Conservation (phyloP, 768 basidiomycete species). For the Stropharia rugosoannulata region DNA sequence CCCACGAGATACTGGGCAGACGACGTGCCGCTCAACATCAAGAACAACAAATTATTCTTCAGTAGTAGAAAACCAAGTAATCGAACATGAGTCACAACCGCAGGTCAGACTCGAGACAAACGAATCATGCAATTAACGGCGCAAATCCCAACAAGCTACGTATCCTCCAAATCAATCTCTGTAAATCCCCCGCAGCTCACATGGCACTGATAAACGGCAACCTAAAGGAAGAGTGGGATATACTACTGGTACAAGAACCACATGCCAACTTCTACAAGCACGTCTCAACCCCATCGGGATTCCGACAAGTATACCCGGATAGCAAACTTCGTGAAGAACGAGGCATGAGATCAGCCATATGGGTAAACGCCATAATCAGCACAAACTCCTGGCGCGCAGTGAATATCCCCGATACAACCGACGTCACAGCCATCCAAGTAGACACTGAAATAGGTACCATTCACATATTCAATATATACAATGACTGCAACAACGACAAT, state of each 20-base stretch:
- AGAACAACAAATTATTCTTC: too few species aligned
- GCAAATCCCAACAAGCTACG: neutral
- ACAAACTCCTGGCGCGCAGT: constrained; percentile 17
- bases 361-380: constrained; percentile 12
- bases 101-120: too few species aligned
- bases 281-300: too few species aligned
- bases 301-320: too few species aligned
- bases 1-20: too few species aligned
- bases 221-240: neutral
- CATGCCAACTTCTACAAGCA: neutral
- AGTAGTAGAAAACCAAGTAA: too few species aligned
- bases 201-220: neutral
- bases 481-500: neutral
- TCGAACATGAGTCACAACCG: too few species aligned
- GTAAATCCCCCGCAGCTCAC: neutral
- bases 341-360: constrained; percentile 15
- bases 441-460: neutral
- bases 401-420: constrained; percentile 9
- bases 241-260: neutral
- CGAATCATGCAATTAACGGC: too few species aligned
- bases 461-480: constrained; percentile 21
- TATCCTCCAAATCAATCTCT: neutral
- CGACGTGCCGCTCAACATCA: too few species aligned
- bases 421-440: constrained; percentile 16
- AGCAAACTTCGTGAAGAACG: neutral